These are phyloP conservation scores for Pezicula rhizophila DNA, from an alignment of 2,329 filamentous ascomycete species.

Conservation along the genomic window DNA sequence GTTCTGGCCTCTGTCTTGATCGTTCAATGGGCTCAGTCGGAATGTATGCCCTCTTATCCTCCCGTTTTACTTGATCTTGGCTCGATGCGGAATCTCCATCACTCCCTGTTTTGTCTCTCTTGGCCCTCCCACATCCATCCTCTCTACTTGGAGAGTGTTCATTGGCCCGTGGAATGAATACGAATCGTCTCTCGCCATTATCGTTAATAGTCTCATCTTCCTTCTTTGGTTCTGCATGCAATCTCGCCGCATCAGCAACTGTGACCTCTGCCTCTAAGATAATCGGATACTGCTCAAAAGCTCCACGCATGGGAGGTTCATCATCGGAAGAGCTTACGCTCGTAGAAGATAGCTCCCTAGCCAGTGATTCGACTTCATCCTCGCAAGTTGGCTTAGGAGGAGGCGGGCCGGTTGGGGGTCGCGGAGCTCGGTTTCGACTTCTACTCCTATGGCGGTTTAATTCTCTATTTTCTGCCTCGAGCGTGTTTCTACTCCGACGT, in stretches of 20 bases:
- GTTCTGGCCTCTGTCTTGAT: too few species aligned
- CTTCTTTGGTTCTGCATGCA: constrained; percentile 17
- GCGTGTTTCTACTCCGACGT: not conserved
- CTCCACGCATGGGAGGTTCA: constrained; percentile 55
- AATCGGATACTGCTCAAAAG: constrained; percentile 62
- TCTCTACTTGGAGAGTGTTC: constrained; percentile 14
- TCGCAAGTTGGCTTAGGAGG: constrained; percentile 64
- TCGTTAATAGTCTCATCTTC: constrained; percentile 16
- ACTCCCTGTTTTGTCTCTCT: constrained; percentile 2
- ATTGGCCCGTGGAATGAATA: constrained; percentile 41
- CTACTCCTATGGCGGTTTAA: constrained; percentile 7
- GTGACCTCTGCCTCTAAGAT: constrained; percentile 51
- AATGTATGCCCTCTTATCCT: not conserved
- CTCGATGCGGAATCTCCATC: not conserved
- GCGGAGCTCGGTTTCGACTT: constrained; percentile 14
- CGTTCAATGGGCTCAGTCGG: constrained; percentile 7
- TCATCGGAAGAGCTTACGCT: constrained; percentile 30
- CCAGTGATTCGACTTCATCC: constrained; percentile 59
- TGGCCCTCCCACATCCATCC: constrained; percentile 9
- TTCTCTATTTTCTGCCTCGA: constrained; percentile 6
- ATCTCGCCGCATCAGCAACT: constrained; percentile 20
- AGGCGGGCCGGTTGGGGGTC: constrained; percentile 12
- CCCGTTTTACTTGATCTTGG: not conserved
- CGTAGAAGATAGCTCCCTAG: constrained; percentile 46
- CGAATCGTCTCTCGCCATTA: constrained; percentile 54